Percentiles rank a stretch among this genome's conserved stretches.
Evolutionary conservation across 2,329 filamentous ascomycete species (phyloP).

Genomic region (Colletotrichum tanaceti): DNA sequence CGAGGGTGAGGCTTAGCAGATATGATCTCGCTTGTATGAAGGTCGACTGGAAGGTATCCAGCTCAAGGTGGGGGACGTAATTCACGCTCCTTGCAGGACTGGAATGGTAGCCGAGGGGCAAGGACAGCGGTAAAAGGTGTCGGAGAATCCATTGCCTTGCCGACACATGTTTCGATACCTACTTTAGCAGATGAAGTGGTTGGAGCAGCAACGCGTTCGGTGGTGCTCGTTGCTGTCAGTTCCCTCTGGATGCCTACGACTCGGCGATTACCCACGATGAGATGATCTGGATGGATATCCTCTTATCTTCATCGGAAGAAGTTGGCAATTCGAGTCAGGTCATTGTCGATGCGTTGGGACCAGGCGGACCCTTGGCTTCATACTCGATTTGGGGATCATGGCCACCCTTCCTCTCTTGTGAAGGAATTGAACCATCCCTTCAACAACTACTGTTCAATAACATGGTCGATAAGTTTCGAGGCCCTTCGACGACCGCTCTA

Average conservation of each 20-base stretch:
- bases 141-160: slow-evolving; percentile 9
- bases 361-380: background rate
- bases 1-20: slow-evolving; percentile 15
- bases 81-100: slow-evolving; percentile 7
- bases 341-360: too few relatives aligned
- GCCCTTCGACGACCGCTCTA: background rate
- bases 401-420: background rate
- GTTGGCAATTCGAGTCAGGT: background rate
- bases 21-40: background rate
- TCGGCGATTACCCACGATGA: background rate
- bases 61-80: slow-evolving; percentile 11
- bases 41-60: slow-evolving; percentile 6
- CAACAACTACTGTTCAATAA: background rate
- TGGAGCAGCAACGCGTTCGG: too few relatives aligned
- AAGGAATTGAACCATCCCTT: background rate
- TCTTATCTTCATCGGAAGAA: too few relatives aligned
- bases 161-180: too few relatives aligned
- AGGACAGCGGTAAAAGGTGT: background rate
- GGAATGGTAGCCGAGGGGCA: background rate
- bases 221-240: background rate
- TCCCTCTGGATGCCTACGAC: background rate
- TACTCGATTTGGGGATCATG: background rate
- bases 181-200: background rate
- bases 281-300: too few relatives aligned
- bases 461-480: background rate